A percentile compares a stretch with the other conserved stretches of the same genome.
Evolutionary conservation across 208 protist genomes (phyloP).

Genomic region (Balamuthia mandrillaris): DNA sequence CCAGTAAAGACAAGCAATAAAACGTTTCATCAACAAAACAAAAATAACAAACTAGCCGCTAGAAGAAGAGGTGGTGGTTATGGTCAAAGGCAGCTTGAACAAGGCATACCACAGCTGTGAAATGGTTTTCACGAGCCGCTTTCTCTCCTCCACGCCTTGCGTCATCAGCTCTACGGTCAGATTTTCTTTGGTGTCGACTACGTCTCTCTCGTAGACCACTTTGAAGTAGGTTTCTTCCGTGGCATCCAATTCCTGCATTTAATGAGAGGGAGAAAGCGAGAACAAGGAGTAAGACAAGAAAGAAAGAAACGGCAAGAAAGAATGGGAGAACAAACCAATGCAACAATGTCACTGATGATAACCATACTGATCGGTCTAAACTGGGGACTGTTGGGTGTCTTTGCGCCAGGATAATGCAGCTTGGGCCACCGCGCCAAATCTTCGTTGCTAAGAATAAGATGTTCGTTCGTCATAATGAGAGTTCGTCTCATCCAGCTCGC

Average conservation of each 20-base stretch:
- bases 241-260: background rate
- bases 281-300: background rate
- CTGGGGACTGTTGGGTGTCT: background rate
- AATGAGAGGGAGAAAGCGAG: background rate
- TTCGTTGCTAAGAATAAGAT: background rate
- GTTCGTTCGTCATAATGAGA: background rate
- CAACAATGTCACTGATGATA: background rate
- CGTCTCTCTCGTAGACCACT: conserved; percentile 5
- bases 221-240: conserved; percentile 2
- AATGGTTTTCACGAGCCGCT: background rate
- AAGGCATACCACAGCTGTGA: background rate
- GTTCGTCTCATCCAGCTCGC: background rate
- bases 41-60: no score
- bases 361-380: background rate
- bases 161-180: background rate
- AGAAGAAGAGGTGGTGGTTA: no score
- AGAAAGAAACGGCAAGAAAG: background rate
- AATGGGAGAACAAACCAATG: background rate
- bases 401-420: background rate
- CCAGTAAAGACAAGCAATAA: no score
- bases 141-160: background rate
- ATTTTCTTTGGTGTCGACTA: background rate
- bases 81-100: background rate
- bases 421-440: conserved; percentile 4
- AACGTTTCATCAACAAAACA: no score